phyloP scores from a whole-genome alignment of 148 eudicot species.

The Rhododendron kiyosumense region DNA sequence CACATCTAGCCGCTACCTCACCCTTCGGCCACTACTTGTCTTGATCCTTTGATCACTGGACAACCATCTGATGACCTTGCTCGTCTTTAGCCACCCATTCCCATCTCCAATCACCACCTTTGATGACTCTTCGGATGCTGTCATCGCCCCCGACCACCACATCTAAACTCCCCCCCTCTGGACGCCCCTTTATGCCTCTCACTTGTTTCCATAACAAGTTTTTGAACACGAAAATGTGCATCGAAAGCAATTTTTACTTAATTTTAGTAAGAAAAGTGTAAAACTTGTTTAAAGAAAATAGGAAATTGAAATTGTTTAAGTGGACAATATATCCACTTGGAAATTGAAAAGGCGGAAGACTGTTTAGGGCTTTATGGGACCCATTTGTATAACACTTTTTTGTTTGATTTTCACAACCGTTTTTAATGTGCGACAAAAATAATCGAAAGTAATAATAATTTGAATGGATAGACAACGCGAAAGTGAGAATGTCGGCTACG shows the following conservation, averaged over 20 bases:
- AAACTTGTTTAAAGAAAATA: background rate
- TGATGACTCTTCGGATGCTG: no score
- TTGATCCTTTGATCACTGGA: no score
- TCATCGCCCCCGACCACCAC: no score
- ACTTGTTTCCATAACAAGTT: background rate
- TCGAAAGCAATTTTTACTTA: no score
- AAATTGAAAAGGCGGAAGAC: background rate
- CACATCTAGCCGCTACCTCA: no score
- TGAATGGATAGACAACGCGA: background rate
- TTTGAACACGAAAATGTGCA: background rate
- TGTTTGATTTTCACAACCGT: background rate
- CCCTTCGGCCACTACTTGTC: no score
- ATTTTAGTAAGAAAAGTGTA: no score
- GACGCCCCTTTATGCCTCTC: background rate
- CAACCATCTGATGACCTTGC: no score
- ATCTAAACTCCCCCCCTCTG: background rate
- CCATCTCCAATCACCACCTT: no score
- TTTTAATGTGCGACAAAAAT: background rate
- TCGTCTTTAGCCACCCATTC: no score
- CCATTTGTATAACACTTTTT: background rate
- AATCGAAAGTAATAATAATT: background rate
- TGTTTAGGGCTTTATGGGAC: background rate
- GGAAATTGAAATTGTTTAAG: background rate
- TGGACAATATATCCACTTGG: background rate
- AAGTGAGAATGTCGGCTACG: background rate